Percentiles rank a stretch among this genome's conserved stretches.
Evolutionary conservation across 441 rosid species (phyloP).

Genomic region (Brassica hybrid): DNA sequence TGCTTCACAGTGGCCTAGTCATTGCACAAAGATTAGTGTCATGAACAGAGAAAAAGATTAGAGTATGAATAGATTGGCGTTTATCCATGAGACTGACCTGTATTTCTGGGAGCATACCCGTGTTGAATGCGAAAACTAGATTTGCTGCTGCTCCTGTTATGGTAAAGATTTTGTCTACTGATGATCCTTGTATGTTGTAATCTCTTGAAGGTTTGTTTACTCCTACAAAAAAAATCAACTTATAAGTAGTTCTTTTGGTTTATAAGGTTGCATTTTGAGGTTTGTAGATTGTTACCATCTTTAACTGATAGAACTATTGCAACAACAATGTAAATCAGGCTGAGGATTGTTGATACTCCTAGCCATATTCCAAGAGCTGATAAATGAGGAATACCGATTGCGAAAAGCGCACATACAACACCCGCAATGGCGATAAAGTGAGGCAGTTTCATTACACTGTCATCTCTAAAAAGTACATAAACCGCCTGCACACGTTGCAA

Average conservation of each 20-base stretch:
- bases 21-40: conserved; percentile 1
- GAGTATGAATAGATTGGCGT: neutral
- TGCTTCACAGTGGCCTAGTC: conserved; percentile 82
- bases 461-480: conserved; percentile 75
- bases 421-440: conserved; percentile 83
- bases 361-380: conserved; percentile 91
- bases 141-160: conserved; percentile 80
- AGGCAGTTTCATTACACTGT: conserved; percentile 72
- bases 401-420: conserved; percentile 76
- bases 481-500: conserved; percentile 62
- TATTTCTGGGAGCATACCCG: conserved; percentile 97
- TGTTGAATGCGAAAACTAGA: conserved; percentile 87
- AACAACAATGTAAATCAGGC: conserved; percentile 65
- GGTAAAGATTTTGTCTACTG: conserved; percentile 57
- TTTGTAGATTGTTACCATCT: conserved; percentile 60
- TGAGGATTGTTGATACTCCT: conserved; percentile 78
- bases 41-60: conserved; percentile 1
- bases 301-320: conserved; percentile 60
- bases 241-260: neutral
- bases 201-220: conserved; percentile 70
- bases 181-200: conserved; percentile 66
- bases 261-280: neutral
- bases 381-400: conserved; percentile 79
- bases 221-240: conserved; percentile 19
- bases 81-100: conserved; percentile 55